Base-by-base conservation (phyloP, 2,329 filamentous ascomycete species). In the Hymenoscyphus infarciens region DNA sequence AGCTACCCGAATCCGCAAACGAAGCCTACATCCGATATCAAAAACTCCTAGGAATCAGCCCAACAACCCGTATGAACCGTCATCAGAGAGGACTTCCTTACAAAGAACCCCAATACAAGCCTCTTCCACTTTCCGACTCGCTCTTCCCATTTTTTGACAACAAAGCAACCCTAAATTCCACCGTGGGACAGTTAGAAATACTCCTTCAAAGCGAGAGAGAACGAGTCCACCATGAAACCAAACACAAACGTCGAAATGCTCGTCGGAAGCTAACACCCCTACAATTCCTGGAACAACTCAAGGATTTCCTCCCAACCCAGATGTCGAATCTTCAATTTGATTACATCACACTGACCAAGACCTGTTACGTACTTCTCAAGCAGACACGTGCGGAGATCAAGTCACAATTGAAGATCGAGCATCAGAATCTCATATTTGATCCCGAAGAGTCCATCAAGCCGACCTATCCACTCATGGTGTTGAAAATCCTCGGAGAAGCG, bases 231-330 rank as follows among this genome's bases (percentile, higher is more conserved):
- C 56, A 58, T 15, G 25, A 45, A 49, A 27, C 56, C 4, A 58
- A 49, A 22, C 56, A 58, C 39, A 58, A 58, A 33, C 35, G 38
- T 29, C 38, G 35, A 49, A 29, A 31, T 31, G 15, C 35, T 16
- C 35, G 56, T n/a, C n/a, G 56, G 8, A 58, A 58, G n/a, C 38
- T 58, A 2, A 52, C 56, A 7, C 39, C 56, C 3, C 56, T 49
- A 4, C 56, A 58, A 11, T 58, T 58, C 25, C 38, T 58, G 8
- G 38, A 25, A 31, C 56, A 58, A 3, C 38, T 58, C 7, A 49
- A 29, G 2, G 38, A 58, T 10, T 58, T 49, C 27, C 6, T 58
- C 7, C 56, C 56, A 15, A 22, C 38, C 1, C 56, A 58, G 15
- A 16, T 58, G 27, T 33, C 38, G n/a, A 31, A 45, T 42, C 11